Conservation (phyloP, 192 early-diverging fungal genomes). For the Linnemannia hyalina region DNA sequence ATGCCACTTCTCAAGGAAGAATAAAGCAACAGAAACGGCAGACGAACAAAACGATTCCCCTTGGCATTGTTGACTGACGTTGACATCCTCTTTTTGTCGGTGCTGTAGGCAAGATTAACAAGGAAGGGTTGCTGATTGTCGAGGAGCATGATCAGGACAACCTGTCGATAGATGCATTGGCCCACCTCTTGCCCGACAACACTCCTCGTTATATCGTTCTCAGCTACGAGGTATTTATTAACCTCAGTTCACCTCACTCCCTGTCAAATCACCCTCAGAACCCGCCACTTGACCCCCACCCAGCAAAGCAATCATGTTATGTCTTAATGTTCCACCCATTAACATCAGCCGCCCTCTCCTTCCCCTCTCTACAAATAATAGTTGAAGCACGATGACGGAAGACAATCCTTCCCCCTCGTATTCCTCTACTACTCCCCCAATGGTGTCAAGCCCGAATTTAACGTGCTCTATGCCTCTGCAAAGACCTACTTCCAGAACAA, state of each 20-base stretch:
- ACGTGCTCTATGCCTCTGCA: conserved; percentile 76
- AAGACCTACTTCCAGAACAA: conserved; percentile 72
- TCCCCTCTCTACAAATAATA: conserved; percentile 14
- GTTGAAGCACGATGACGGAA: conserved; percentile 72
- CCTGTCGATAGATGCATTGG: conserved; percentile 57
- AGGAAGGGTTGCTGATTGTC: conserved; percentile 59
- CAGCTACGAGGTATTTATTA: conserved; percentile 63
- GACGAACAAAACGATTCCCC: neutral
- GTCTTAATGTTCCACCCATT: neutral
- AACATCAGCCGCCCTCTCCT: neutral
- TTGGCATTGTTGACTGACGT: no score
- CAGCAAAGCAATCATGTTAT: conserved; percentile 5
- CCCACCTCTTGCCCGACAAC: conserved; percentile 69
- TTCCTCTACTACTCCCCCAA: conserved; percentile 76
- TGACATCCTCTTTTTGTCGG: no score
- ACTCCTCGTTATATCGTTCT: conserved; percentile 73
- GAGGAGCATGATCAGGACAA: conserved; percentile 64
- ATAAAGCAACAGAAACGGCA: neutral
- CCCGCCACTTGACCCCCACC: no score
- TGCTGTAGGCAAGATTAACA: conserved; percentile 67
- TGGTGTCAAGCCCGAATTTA: conserved; percentile 57
- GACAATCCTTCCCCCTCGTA: conserved; percentile 80
- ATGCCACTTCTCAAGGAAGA: neutral
- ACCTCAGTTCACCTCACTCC: no score
- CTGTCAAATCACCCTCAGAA: neutral